These are phyloP conservation scores for Ganoderma lingzhi DNA, from an alignment of 1,284 basidiomycete species.

Conservation along the genomic window DNA sequence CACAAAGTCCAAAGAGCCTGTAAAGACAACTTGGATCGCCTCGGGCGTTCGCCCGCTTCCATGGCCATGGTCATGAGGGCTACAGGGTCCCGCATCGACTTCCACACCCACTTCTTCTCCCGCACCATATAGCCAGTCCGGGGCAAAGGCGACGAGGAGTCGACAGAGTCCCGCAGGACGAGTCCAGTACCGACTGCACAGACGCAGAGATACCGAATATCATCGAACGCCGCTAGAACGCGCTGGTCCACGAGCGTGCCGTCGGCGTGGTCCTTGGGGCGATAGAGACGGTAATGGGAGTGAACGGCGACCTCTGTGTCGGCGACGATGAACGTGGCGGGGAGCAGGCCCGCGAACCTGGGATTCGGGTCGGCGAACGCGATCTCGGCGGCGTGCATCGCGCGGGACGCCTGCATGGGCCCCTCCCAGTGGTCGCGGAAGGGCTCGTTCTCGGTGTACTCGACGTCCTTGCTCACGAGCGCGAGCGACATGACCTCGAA, in stretches of 20 bases:
- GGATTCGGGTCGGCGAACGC: neutral
- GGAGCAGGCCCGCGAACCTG: neutral
- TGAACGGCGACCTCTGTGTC: constrained; percentile 3
- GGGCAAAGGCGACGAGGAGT: neutral
- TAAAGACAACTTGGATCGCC: neutral
- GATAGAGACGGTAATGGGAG: neutral
- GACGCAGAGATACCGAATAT: neutral
- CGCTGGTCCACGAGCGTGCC: neutral
- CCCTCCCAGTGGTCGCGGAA: constrained; percentile 2
- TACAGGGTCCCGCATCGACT: neutral
- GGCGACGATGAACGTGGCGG: neutral
- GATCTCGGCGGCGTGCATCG: neutral
- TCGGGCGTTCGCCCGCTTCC: neutral
- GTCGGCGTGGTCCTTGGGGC: neutral
- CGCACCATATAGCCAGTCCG: neutral
- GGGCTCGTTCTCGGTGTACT: neutral
- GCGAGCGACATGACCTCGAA: neutral
- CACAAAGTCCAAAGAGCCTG: neutral
- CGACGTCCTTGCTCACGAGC: neutral
- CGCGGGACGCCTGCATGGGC: neutral
- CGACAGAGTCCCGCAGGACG: neutral
- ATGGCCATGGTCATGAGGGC: neutral
- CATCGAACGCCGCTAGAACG: neutral
- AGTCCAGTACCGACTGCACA: neutral
- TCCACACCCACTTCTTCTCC: constrained; percentile 7